A percentile compares a stretch with the other conserved stretches of the same genome.
phyloP scores from a whole-genome alignment of 805 yeast species.

The Pichia scutulata region DNA sequence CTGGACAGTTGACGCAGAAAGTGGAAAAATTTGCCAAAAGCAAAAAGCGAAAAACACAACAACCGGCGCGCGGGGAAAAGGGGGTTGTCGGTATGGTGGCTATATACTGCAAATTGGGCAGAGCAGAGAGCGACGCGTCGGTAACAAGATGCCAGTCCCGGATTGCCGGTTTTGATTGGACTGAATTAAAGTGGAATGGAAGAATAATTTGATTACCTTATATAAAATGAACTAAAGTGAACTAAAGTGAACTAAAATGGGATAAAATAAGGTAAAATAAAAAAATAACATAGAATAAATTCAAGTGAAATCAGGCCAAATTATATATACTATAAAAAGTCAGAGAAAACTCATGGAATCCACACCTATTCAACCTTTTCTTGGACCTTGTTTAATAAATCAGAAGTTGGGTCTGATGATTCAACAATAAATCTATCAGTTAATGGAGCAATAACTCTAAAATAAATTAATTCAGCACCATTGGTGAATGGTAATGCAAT shows the following conservation, averaged over 20 bases:
- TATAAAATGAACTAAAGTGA: no score
- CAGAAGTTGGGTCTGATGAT: conserved; percentile 25
- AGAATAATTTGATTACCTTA: background rate
- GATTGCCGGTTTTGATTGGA: background rate
- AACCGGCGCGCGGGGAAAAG: no score
- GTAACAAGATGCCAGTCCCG: no score
- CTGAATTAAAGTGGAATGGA: background rate
- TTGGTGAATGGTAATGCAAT: conserved; percentile 81
- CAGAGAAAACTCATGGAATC: background rate
- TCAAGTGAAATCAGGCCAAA: no score
- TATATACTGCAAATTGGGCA: no score
- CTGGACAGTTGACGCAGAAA: no score
- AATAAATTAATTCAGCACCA: conserved; percentile 76
- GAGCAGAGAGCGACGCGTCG: no score
- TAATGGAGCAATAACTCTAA: conserved; percentile 58
- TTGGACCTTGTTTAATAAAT: conserved; percentile 37
- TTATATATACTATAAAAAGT: no score
- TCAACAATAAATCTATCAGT: conserved; percentile 33
- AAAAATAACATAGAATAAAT: background rate
- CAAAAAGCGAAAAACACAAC: background rate
- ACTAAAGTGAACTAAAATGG: background rate
- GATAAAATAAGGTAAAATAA: background rate
- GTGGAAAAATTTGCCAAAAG: no score
- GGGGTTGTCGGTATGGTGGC: no score
- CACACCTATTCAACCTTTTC: conserved; percentile 34